phyloP scores from a whole-genome alignment of 768 basidiomycete genomes.

The Tulasnella sp. region DNA sequence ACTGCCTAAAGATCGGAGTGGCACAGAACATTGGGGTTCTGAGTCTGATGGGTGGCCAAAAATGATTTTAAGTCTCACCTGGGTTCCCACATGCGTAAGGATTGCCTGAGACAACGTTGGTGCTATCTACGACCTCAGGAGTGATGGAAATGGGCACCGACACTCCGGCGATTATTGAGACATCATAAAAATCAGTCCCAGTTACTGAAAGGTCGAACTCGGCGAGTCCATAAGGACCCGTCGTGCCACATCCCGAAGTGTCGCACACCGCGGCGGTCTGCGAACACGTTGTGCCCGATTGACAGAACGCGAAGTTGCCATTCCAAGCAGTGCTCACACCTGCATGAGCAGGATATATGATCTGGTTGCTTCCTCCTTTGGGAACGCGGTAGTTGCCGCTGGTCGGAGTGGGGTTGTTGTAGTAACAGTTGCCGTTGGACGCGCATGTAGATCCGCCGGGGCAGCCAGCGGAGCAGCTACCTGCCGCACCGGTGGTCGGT shows the following conservation, averaged over 20 bases:
- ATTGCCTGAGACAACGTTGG: neutral
- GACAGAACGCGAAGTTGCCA: conserved; percentile 14
- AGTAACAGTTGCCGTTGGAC: conserved; percentile 12
- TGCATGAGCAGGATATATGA: conserved; percentile 5
- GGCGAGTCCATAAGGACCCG: neutral
- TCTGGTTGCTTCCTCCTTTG: conserved; percentile 1
- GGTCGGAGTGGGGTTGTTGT: conserved; percentile 6
- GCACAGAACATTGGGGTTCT: no score
- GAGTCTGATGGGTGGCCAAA: neutral
- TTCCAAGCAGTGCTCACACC: conserved; percentile 12
- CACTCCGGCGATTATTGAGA: conserved; percentile 14
- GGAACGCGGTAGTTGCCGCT: conserved; percentile 12
- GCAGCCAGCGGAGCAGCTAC: conserved; percentile 12
- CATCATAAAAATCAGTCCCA: conserved; percentile 14
- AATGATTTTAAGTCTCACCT: neutral
- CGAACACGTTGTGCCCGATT: conserved; percentile 5
- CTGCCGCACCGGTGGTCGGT: conserved; percentile 9
- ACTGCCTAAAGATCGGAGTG: neutral
- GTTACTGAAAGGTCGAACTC: conserved; percentile 9
- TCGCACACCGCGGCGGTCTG: conserved; percentile 7
- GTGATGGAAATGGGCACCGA: conserved; percentile 11
- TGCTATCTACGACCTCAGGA: neutral
- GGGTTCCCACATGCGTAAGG: conserved; percentile 14
- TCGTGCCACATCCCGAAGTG: conserved; percentile 8
- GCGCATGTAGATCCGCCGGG: conserved; percentile 10